Base-by-base conservation (phyloP, 495 filamentous ascomycete species). In the Penicillium fimorum region DNA sequence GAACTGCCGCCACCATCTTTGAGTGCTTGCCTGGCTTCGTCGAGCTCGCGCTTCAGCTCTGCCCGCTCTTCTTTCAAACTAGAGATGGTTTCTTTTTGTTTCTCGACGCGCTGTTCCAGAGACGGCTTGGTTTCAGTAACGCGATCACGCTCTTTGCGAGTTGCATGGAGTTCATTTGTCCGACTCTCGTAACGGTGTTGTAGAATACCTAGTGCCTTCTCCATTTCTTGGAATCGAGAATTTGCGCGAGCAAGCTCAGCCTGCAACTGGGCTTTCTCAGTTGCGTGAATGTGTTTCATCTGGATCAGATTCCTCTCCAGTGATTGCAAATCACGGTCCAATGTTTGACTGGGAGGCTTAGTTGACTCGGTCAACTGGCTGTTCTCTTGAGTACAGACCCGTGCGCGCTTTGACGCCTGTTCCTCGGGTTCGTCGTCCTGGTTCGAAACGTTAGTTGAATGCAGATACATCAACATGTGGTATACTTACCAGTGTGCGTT, bases 41-140 rank as follows among this genome's bases (percentile, higher is more conserved):
- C 65, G 11, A 88, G 71, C 7, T 84, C 76, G 10, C 70, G 65
- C 47, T 81, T 62, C 11, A 87, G 66, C 4, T 65, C 62, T 8
- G 67, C 72, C 7, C 75, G 76, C 50, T 80, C 76, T 37, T 80
- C 74, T 53, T 81, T 83, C 10, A 84, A 57, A 12, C 76, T 71
- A 1, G 70, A 50, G 2, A 73, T 62, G 5, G 86, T 77, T 12
- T 75, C 58, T 52, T 68, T 64, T 50, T 75, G 66, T 58, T 69
- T 69, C 68, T 82, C 61, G 58, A 69, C 20, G 41, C 72, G 55
- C 57, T 72, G 65, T 32, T 77, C 70, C 1, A 66, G 54, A 0
- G 65, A 56, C 4, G 48, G 33, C 40, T 69, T 69, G 20, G 50
- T 50, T 30, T 65, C 65, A 3, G 32, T 5, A 22, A 75, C 33